phyloP scores from a whole-genome alignment of 345 rosid genomes.

The Dimocarpus longan region DNA sequence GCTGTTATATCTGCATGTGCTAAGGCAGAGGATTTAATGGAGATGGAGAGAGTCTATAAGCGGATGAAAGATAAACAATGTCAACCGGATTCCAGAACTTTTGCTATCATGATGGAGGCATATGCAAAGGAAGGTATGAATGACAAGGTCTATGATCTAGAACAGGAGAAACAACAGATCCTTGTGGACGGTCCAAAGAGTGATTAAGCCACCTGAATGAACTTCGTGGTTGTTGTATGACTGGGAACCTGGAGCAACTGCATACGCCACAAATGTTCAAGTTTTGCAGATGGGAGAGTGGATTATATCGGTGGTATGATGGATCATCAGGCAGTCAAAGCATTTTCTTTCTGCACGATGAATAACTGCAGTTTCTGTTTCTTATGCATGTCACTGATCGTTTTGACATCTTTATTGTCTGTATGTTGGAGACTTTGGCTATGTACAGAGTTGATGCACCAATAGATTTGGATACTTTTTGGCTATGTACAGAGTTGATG shows the following conservation, averaged over 20 bases:
- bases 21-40: constrained; percentile 77
- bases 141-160: constrained; percentile 76
- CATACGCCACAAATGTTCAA: not conserved
- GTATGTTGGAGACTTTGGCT: not conserved
- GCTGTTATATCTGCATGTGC: constrained; percentile 78
- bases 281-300: not conserved
- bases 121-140: constrained; percentile 77
- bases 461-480: not conserved
- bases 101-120: constrained; percentile 71
- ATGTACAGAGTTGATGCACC: constrained; percentile 1
- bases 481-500: constrained; percentile 6
- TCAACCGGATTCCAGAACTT: constrained; percentile 57
- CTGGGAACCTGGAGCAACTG: not conserved
- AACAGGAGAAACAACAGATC: constrained; percentile 54
- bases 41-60: constrained; percentile 88
- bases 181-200: constrained; percentile 2
- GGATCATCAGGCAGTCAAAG: not conserved
- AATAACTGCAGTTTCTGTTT: not conserved
- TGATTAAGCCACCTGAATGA: not conserved
- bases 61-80: constrained; percentile 78
- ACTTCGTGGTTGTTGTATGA: not conserved
- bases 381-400: not conserved
- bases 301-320: not conserved
- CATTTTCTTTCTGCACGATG: not conserved
- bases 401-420: not conserved